A percentile compares a stretch with the other conserved stretches of the same genome.
These are phyloP conservation scores for Phytophthora lateralis DNA, from an alignment of 352 stramenopile species.

Conservation along the genomic window DNA sequence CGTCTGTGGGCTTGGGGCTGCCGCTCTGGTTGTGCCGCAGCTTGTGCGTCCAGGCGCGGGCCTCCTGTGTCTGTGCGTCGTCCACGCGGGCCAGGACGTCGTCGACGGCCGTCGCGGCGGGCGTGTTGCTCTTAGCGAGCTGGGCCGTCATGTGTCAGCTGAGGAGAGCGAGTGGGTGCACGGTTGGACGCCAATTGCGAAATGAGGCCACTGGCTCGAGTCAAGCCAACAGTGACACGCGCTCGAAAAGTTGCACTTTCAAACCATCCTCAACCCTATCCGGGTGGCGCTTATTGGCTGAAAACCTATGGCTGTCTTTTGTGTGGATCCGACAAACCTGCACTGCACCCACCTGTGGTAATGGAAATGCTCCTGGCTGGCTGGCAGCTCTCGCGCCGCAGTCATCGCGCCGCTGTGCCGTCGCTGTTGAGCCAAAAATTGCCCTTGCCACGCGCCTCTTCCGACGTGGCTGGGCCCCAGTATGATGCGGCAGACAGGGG, in stretches of 20 bases:
- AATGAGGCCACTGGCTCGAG: constrained; percentile 19
- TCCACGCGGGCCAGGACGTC: constrained; percentile 2
- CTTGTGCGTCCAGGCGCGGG: constrained; percentile 31
- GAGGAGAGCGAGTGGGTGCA: not conserved
- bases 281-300: not conserved
- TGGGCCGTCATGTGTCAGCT: not conserved
- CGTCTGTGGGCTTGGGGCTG: constrained; percentile 14
- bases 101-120: not conserved
- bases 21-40: constrained; percentile 21
- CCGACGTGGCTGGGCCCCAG: constrained; percentile 12
- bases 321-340: not conserved
- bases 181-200: constrained; percentile 20
- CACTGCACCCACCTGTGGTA: not conserved
- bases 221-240: constrained; percentile 22
- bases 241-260: constrained; percentile 6
- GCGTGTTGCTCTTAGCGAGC: not conserved
- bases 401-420: constrained; percentile 20
- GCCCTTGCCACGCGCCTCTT: constrained; percentile 23
- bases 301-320: not conserved
- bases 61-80: constrained; percentile 19
- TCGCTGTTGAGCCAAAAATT: constrained; percentile 27
- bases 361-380: not conserved
- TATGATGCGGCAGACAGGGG: constrained; percentile 19
- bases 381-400: not conserved
- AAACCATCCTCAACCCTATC: constrained; percentile 22